Evolutionary conservation across 805 yeast genomes (phyloP).

Genomic region (Ogataea trehaloabstinens): DNA sequence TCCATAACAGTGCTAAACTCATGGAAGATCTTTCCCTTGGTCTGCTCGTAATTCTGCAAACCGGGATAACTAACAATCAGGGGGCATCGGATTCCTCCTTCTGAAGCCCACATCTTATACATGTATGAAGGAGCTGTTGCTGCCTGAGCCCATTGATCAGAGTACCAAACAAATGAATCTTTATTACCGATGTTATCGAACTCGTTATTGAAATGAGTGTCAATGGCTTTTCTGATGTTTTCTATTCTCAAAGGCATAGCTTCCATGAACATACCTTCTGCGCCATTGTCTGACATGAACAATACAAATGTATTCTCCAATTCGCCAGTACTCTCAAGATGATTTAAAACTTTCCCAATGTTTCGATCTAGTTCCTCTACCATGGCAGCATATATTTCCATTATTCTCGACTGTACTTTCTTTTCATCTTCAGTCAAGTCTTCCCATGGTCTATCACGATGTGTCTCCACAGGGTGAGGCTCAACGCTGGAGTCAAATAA

Average conservation of each 20-base stretch:
- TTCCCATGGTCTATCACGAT: conserved; percentile 42
- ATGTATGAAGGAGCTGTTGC: conserved; percentile 55
- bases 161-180: conserved; percentile 50
- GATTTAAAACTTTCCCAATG: conserved; percentile 47
- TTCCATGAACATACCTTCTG: conserved; percentile 59
- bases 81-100: conserved; percentile 62
- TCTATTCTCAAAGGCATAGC: conserved; percentile 45
- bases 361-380: conserved; percentile 53
- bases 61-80: conserved; percentile 46
- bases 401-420: conserved; percentile 39
- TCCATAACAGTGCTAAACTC: conserved; percentile 60
- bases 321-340: conserved; percentile 41
- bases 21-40: conserved; percentile 27
- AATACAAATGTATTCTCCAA: conserved; percentile 54
- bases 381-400: conserved; percentile 66
- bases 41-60: conserved; percentile 13
- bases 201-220: conserved; percentile 40
- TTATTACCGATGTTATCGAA: conserved; percentile 46
- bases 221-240: conserved; percentile 28
- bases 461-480: conserved; percentile 45
- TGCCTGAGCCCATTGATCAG: conserved; percentile 62
- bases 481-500: conserved; percentile 41
- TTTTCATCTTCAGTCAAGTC: conserved; percentile 40
- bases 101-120: conserved; percentile 57
- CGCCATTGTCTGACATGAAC: conserved; percentile 65